A percentile compares a stretch with the other conserved stretches of the same genome.
phyloP scores from a whole-genome alignment of 2,329 filamentous ascomycete genomes.

The Pseudovirgaria hyperparasitica region DNA sequence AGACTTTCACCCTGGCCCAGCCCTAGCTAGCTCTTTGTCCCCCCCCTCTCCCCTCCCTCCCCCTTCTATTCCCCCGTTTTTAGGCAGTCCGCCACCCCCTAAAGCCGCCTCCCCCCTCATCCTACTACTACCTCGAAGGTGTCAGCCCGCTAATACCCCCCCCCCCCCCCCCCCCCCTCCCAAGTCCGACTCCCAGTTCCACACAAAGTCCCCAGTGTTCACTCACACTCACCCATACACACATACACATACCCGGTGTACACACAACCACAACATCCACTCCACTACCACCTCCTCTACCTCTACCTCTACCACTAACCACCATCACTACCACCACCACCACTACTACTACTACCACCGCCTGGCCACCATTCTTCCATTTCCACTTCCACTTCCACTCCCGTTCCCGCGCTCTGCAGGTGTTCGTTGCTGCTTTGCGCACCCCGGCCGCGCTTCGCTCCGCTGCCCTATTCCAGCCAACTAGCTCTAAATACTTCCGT shows the following conservation, averaged over 20 bases:
- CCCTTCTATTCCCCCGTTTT: conserved; percentile 20
- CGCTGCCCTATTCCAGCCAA: too few species aligned
- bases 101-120: conserved; percentile 4
- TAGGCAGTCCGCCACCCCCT: conserved; percentile 7
- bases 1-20: background rate
- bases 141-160: conserved; percentile 5
- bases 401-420: background rate
- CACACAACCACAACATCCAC: background rate
- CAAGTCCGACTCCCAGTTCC: conserved; percentile 1
- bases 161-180: conserved; percentile 1
- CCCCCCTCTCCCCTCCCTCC: conserved; percentile 11
- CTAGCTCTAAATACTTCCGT: too few species aligned
- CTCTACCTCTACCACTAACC: background rate
- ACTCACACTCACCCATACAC: too few species aligned
- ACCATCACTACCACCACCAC: background rate
- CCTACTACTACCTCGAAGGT: conserved; percentile 5
- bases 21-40: background rate
- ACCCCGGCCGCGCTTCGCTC: too few species aligned
- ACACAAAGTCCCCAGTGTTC: conserved; percentile 15
- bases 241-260: too few species aligned
- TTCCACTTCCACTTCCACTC: background rate
- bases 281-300: background rate
- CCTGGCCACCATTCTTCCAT: background rate
- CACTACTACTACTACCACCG: background rate
- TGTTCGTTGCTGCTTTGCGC: background rate